phyloP scores from a whole-genome alignment of 805 yeast genomes.

The Wickerhamomyces rabaulensis region DNA sequence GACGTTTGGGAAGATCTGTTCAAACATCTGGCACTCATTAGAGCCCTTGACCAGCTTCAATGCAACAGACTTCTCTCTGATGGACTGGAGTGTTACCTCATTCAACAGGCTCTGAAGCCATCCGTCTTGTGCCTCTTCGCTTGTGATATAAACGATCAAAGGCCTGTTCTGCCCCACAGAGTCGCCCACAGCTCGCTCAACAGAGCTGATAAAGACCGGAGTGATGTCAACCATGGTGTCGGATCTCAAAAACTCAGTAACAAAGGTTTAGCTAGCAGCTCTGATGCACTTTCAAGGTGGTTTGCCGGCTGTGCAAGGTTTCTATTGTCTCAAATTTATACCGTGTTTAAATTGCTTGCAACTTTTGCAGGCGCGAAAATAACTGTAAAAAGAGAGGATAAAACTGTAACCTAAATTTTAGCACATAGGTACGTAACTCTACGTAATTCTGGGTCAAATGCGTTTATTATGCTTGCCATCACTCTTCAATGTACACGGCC shows the following conservation, averaged over 20 bases:
- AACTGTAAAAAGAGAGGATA: no score
- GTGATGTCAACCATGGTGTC: constrained; percentile 11
- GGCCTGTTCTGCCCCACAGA: constrained; percentile 33
- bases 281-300: not conserved
- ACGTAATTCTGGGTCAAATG: no score
- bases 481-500: constrained; percentile 39
- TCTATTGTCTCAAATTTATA: not conserved
- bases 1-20: constrained; percentile 49
- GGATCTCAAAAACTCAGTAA: not conserved
- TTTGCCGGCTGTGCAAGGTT: not conserved
- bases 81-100: constrained; percentile 12
- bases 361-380: not conserved
- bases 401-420: no score
- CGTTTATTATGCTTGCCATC: no score
- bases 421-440: no score
- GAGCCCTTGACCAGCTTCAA: constrained; percentile 37
- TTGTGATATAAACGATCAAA: constrained; percentile 34
- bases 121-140: constrained; percentile 17
- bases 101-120: constrained; percentile 20
- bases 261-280: not conserved
- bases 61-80: constrained; percentile 30
- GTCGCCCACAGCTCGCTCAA: constrained; percentile 34
- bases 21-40: constrained; percentile 41
- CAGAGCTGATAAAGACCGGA: constrained; percentile 23
- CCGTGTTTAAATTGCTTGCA: not conserved